Evolutionary conservation across 345 rosid species (phyloP), one percentile per base, ranked within the genome.

Genomic region (Arabidopsis thaliana): DNA sequence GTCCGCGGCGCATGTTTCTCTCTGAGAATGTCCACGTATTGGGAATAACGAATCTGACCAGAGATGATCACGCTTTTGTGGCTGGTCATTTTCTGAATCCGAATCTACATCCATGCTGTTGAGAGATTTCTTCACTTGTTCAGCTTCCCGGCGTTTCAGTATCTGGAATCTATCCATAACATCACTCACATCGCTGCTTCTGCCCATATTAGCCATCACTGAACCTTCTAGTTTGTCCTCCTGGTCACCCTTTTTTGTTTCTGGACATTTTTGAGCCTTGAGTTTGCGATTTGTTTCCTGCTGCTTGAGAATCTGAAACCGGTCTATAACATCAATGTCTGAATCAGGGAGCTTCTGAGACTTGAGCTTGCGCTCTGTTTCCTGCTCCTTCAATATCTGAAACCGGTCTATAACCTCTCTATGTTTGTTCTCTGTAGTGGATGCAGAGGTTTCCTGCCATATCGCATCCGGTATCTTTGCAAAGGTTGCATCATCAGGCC

Each of bases 371-470:
- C 56, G 42, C 4, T 28, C 37, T 22, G 71, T 76, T 32, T 37
- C 80, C 56, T 57, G 83, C 59, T 45, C 16, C 69, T 80, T 82
- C 28, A 85, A 86, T 66, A 83, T 79, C 59, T 70, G 65, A 76
- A 78, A 86, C 79, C 88, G 79, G 45, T 86, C 81, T 78, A 82
- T 50, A 40, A 85, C 86, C 85, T 84, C 91, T 78, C 80, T 80
- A 44, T 66, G 61, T 61, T 73, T 59, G 59, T 57, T 52, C 71
- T 70, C 75, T 16, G 70, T 28, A 33, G 72, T 66, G 44, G 66
- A 44, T 24, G 41, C 58, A 34, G 78, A 37, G 59, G 44, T 22
- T 12, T 69, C 64, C 65, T 76, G 24, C n/a, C 36, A 70, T 52
- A 20, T 61, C 5, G 51, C 12, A 49, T 38, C 56, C 23, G 8